A percentile compares a stretch with the other conserved stretches of the same genome.
Evolutionary conservation across 352 stramenopile genomes (phyloP).

Genomic region (Phytopythium chamaehyphon): DNA sequence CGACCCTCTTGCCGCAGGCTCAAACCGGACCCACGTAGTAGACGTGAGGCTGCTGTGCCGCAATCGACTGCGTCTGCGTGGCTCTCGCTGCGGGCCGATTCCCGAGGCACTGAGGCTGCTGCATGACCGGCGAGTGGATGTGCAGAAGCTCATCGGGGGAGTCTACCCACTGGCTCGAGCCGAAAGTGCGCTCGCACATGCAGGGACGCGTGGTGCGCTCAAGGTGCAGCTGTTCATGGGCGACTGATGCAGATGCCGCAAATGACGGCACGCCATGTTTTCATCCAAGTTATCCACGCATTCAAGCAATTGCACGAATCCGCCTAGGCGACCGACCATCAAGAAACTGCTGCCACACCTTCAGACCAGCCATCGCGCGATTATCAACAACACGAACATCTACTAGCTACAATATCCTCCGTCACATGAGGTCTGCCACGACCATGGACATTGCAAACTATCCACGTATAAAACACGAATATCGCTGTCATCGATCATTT

Average conservation of each 20-base stretch:
- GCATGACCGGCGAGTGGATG: constrained; percentile 37
- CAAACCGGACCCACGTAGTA: constrained; percentile 25
- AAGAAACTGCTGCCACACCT: too few relatives aligned
- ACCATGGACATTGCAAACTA: too few relatives aligned
- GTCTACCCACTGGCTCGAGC: constrained; percentile 54
- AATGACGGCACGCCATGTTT: background rate
- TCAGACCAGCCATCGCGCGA: too few relatives aligned
- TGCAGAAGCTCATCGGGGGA: constrained; percentile 64
- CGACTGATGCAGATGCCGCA: background rate
- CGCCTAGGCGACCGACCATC: too few relatives aligned
- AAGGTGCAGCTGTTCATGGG: constrained; percentile 62
- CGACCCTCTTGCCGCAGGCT: constrained; percentile 10
- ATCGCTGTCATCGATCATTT: too few relatives aligned
- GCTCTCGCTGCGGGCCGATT: constrained; percentile 68
- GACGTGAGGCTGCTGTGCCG: constrained; percentile 20
- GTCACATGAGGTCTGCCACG: too few relatives aligned
- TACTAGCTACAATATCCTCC: too few relatives aligned
- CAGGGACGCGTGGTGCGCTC: constrained; percentile 35
- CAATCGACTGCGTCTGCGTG: constrained; percentile 49
- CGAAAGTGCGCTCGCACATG: constrained; percentile 41
- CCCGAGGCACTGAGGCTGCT: constrained; percentile 50
- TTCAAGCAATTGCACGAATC: too few relatives aligned
- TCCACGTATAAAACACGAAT: too few relatives aligned
- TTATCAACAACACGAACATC: too few relatives aligned
- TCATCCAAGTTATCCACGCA: too few relatives aligned